Percentiles rank a stretch among this genome's conserved stretches.
These are phyloP conservation scores for Lepiota subincarnata DNA, from an alignment of 768 basidiomycete genomes.

Conservation along the genomic window DNA sequence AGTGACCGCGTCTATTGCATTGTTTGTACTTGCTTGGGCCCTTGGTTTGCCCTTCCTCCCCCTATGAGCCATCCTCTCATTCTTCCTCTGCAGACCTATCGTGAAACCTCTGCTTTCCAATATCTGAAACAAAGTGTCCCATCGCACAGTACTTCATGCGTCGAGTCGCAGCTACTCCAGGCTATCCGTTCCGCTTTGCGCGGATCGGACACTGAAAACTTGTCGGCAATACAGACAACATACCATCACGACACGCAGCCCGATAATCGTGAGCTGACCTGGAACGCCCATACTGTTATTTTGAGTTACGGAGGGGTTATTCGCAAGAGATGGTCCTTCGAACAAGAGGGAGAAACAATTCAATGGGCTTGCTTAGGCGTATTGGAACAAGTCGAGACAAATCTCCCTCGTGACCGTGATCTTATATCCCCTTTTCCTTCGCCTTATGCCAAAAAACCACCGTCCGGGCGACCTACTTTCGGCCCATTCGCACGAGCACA, in stretches of 20 bases:
- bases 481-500: slow-evolving; percentile 48
- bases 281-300: slow-evolving; percentile 62
- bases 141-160: slow-evolving; percentile 15
- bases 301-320: slow-evolving; percentile 67
- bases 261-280: slow-evolving; percentile 60
- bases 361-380: slow-evolving; percentile 80
- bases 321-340: slow-evolving; percentile 69
- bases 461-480: slow-evolving; percentile 39
- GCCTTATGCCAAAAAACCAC: slow-evolving; percentile 8
- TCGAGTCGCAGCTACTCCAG: slow-evolving; percentile 43
- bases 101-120: slow-evolving; percentile 39
- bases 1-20: too few relatives aligned
- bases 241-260: slow-evolving; percentile 36
- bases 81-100: slow-evolving; percentile 38
- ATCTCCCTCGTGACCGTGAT: slow-evolving; percentile 27
- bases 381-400: slow-evolving; percentile 48
- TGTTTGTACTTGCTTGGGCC: neutral
- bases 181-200: slow-evolving; percentile 59
- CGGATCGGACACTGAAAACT: slow-evolving; percentile 42
- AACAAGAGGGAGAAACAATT: slow-evolving; percentile 65
- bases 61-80: slow-evolving; percentile 22
- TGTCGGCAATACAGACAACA: slow-evolving; percentile 38
- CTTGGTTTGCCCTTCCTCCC: neutral
- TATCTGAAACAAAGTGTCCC: slow-evolving; percentile 31
- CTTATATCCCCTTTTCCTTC: slow-evolving; percentile 20